A percentile compares a stretch with the other conserved stretches of the same genome.
These are phyloP conservation scores for Acanthamoeba lenticulata DNA, from an alignment of 208 protist genomes.

Conservation along the genomic window DNA sequence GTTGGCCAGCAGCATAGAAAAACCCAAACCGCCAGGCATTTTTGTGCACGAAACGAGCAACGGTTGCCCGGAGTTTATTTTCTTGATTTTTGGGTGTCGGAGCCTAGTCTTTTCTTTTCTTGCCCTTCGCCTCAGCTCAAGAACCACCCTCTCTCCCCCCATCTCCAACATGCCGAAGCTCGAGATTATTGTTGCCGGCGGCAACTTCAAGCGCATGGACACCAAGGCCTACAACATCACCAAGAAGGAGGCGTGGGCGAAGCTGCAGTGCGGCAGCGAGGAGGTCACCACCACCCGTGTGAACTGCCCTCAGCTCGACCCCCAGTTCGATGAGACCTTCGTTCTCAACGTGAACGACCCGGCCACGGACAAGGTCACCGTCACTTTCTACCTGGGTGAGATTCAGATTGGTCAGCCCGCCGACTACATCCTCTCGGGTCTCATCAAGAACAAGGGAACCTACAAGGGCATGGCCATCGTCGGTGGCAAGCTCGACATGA, in stretches of 20 bases:
- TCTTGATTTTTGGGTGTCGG: neutral
- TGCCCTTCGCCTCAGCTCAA: neutral
- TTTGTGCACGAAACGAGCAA: too few relatives aligned
- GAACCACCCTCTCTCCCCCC: neutral
- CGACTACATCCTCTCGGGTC: constrained; percentile 10
- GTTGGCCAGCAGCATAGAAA: too few relatives aligned
- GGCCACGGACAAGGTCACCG: constrained; percentile 7
- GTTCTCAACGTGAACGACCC: constrained; percentile 3
- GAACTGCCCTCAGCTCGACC: constrained; percentile 15
- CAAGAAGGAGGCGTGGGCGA: constrained; percentile 22
- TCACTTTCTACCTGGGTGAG: neutral
- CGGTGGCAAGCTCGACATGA: constrained; percentile 55
- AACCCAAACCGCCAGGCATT: too few relatives aligned
- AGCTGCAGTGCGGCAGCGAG: neutral
- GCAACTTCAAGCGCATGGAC: constrained; percentile 61
- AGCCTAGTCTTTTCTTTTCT: neutral
- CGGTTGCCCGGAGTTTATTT: neutral
- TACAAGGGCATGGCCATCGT: constrained; percentile 57
- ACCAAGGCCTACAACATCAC: constrained; percentile 48
- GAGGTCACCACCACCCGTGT: constrained; percentile 18
- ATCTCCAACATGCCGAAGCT: constrained; percentile 26
- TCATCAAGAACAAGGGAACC: constrained; percentile 47
- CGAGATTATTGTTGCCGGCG: constrained; percentile 8
- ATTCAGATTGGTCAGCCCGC: constrained; percentile 26
- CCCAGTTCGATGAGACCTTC: constrained; percentile 15